Evolutionary conservation across 331 rosid genomes (phyloP).

Genomic region (Acacia concinna): DNA sequence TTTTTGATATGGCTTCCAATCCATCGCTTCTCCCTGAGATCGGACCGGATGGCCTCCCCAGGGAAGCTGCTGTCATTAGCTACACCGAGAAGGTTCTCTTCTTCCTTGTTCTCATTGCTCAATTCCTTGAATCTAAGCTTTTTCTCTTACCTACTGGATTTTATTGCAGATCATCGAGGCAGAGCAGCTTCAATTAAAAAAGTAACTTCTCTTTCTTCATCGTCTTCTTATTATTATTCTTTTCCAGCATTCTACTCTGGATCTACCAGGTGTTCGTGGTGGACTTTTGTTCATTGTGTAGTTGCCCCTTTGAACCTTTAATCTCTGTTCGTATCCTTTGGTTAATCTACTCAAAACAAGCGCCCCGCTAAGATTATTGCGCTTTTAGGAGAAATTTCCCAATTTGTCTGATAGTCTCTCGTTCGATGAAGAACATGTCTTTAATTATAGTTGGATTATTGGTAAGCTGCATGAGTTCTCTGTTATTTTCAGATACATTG

Average conservation of each 20-base stretch:
- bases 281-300: neutral
- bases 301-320: neutral
- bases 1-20: neutral
- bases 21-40: constrained; percentile 7
- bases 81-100: constrained; percentile 3
- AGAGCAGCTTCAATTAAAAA: constrained; percentile 4
- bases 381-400: neutral
- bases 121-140: neutral
- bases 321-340: neutral
- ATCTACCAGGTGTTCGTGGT: neutral
- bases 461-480: neutral
- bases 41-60: neutral
- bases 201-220: neutral
- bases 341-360: neutral
- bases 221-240: neutral
- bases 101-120: neutral
- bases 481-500: neutral
- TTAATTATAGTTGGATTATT: neutral
- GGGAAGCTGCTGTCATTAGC: neutral
- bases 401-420: neutral
- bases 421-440: neutral
- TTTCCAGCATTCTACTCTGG: neutral
- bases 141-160: neutral
- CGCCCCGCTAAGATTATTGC: neutral
- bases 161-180: neutral